phyloP scores from a whole-genome alignment of 2,329 filamentous ascomycete species.

The Graphilbum fragrans region DNA sequence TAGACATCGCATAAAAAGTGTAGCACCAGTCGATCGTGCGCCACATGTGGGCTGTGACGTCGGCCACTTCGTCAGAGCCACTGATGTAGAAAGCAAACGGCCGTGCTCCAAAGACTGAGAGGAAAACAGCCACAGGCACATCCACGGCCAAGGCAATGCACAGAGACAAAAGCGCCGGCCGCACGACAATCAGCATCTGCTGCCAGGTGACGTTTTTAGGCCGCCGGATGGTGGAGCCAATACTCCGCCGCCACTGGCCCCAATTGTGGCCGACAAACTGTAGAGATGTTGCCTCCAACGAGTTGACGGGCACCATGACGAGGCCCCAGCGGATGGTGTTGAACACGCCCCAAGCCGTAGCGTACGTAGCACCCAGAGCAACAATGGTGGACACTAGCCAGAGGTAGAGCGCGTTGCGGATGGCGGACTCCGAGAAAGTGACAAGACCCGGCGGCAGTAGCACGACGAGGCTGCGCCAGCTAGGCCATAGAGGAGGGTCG shows the following conservation, averaged over 20 bases:
- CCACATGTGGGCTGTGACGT: conserved; percentile 56
- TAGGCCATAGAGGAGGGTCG: conserved; percentile 17
- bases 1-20: conserved; percentile 54
- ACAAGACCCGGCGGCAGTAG: conserved; percentile 44
- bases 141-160: conserved; percentile 44
- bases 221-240: conserved; percentile 17
- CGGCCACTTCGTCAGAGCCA: conserved; percentile 40
- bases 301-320: conserved; percentile 60
- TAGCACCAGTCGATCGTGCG: conserved; percentile 53
- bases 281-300: conserved; percentile 52
- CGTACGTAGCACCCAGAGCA: conserved; percentile 49
- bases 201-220: no score
- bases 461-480: conserved; percentile 29
- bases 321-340: conserved; percentile 64
- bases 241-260: conserved; percentile 33
- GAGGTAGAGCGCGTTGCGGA: conserved; percentile 58
- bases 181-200: conserved; percentile 22
- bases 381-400: conserved; percentile 58
- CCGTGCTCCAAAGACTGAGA: conserved; percentile 45
- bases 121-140: conserved; percentile 47
- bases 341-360: conserved; percentile 63
- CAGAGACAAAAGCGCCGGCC: conserved; percentile 41
- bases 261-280: conserved; percentile 57
- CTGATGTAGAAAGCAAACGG: conserved; percentile 53
- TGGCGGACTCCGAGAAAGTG: conserved; percentile 51